Evolutionary conservation across 768 basidiomycete genomes (phyloP).

Genomic region (Gloeophyllum trabeum): DNA sequence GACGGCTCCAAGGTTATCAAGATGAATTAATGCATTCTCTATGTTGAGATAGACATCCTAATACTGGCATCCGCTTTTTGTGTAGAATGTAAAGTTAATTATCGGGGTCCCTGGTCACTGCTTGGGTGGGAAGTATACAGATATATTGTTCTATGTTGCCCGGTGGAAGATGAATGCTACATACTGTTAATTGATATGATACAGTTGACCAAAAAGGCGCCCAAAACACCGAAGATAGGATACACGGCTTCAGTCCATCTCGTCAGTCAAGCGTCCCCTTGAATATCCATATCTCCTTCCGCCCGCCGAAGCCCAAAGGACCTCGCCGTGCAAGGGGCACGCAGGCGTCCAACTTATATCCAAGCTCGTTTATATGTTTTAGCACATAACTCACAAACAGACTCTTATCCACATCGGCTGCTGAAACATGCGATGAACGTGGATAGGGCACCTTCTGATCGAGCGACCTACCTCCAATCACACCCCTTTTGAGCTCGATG

Average conservation of each 20-base stretch:
- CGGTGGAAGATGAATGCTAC: too few relatives aligned
- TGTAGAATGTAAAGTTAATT: too few relatives aligned
- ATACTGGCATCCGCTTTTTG: too few relatives aligned
- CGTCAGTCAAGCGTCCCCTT: constrained; percentile 26
- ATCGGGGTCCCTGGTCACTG: too few relatives aligned
- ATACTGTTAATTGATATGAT: too few relatives aligned
- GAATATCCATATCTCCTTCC: constrained; percentile 59
- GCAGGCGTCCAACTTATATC: constrained; percentile 56
- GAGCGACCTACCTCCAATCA: not conserved
- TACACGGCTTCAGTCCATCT: constrained; percentile 17
- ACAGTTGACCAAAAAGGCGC: too few relatives aligned
- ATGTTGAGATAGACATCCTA: too few relatives aligned
- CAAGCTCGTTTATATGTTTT: constrained; percentile 41
- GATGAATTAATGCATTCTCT: constrained; percentile 35
- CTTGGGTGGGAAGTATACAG: too few relatives aligned
- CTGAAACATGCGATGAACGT: not conserved
- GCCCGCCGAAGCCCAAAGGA: constrained; percentile 25
- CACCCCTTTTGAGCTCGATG: not conserved
- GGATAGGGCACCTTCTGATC: not conserved
- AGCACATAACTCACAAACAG: constrained; percentile 54
- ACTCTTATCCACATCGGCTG: constrained; percentile 27
- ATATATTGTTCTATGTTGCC: too few relatives aligned
- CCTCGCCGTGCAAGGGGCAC: constrained; percentile 41
- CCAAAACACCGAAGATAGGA: too few relatives aligned
- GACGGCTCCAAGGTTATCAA: constrained; percentile 68